A percentile compares a stretch with the other conserved stretches of the same genome.
These are phyloP conservation scores for Botrytis paeoniae DNA, from an alignment of 2,329 filamentous ascomycete genomes.

Conservation along the genomic window DNA sequence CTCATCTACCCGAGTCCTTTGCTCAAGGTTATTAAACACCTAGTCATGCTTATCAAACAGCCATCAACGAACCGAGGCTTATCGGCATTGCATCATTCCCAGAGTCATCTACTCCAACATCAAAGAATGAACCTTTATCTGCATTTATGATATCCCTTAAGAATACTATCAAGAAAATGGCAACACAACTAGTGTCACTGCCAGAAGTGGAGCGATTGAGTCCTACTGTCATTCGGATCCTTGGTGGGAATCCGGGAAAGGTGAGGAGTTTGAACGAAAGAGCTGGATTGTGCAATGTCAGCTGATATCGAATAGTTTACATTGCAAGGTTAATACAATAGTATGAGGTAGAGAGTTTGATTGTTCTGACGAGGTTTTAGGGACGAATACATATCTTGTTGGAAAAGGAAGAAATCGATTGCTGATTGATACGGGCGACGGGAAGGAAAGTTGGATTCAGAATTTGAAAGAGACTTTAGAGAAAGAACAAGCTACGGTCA, in stretches of 20 bases:
- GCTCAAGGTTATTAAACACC: background rate
- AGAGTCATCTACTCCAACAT: background rate
- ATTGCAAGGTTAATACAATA: slow-evolving; percentile 50
- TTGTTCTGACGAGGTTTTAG: slow-evolving; percentile 52
- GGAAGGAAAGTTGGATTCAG: slow-evolving; percentile 64
- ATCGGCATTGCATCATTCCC: slow-evolving; percentile 12
- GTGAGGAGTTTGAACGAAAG: slow-evolving; percentile 40
- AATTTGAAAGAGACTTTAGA: slow-evolving; percentile 62
- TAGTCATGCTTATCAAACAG: slow-evolving; percentile 5
- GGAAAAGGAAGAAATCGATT: slow-evolving; percentile 71
- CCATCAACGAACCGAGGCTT: slow-evolving; percentile 13
- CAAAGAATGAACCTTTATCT: background rate
- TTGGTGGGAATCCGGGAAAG: slow-evolving; percentile 90
- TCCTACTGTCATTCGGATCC: slow-evolving; percentile 73
- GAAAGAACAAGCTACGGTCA: slow-evolving; percentile 65
- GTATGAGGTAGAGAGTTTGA: background rate
- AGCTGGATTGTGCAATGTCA: background rate
- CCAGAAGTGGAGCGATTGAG: slow-evolving; percentile 76
- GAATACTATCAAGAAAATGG: slow-evolving; percentile 31
- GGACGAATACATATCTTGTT: slow-evolving; percentile 93
- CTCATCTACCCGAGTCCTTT: background rate
- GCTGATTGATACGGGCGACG: slow-evolving; percentile 88
- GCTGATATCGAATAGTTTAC: slow-evolving; percentile 48
- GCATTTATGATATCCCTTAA: slow-evolving; percentile 1
- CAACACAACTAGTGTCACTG: slow-evolving; percentile 42